phyloP scores from a whole-genome alignment of 1,139 yeast species.

The Suhomyces maxii region DNA sequence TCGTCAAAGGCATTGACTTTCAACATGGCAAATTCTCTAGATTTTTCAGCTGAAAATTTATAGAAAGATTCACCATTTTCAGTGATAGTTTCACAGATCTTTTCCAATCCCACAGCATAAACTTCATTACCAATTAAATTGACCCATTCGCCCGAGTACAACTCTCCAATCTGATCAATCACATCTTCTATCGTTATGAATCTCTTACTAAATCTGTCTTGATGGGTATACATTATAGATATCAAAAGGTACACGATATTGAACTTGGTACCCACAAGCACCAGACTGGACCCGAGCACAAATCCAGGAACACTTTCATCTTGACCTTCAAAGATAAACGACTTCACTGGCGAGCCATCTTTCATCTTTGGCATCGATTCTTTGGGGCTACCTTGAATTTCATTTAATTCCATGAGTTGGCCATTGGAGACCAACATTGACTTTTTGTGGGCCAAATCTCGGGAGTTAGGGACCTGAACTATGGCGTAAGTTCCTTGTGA shows the following conservation, averaged over 20 bases:
- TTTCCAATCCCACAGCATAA: slow-evolving; percentile 25
- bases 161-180: slow-evolving; percentile 36
- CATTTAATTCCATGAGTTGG: slow-evolving; percentile 33
- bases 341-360: slow-evolving; percentile 34
- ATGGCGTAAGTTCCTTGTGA: slow-evolving; percentile 15
- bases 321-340: slow-evolving; percentile 34
- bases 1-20: slow-evolving; percentile 30
- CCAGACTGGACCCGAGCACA: slow-evolving; percentile 34
- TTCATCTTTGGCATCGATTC: slow-evolving; percentile 18
- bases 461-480: slow-evolving; percentile 26
- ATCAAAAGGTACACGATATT: slow-evolving; percentile 45
- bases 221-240: slow-evolving; percentile 29
- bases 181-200: slow-evolving; percentile 51
- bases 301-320: slow-evolving; percentile 21
- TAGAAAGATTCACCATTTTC: slow-evolving; percentile 53
- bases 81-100: slow-evolving; percentile 44
- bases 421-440: slow-evolving; percentile 22
- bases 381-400: slow-evolving; percentile 27
- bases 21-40: slow-evolving; percentile 28
- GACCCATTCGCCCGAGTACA: slow-evolving; percentile 24
- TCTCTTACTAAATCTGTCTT: slow-evolving; percentile 31
- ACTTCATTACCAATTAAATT: slow-evolving; percentile 24
- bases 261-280: slow-evolving; percentile 45
- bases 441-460: slow-evolving; percentile 16
- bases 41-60: slow-evolving; percentile 38